Evolutionary conservation across 2,329 filamentous ascomycete genomes (phyloP), one percentile per base, ranked within the genome.

Genomic region (Aspergillus melleus): DNA sequence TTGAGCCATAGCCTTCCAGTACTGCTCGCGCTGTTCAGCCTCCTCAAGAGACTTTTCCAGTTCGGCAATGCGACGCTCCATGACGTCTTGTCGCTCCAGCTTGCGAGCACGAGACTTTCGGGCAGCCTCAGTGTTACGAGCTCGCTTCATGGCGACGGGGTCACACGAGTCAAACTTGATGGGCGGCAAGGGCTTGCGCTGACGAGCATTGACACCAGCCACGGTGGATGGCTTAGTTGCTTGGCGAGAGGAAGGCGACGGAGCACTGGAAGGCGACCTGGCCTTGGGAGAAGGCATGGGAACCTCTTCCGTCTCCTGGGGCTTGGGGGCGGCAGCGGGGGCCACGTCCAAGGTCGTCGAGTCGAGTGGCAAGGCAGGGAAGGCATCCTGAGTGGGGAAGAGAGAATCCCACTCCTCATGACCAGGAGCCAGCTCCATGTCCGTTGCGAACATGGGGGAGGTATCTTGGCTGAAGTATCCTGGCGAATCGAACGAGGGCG

Each of bases 31-130:
- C 53, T 68, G 66, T 53, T 74, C 67, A 46, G 72, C 66, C 57
- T 77, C 69, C 8, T 71, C 68, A 6, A 78, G 61, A 36, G 64
- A 57, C 46, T 83, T 81, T 75, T 88, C 83, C 29, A 94, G 79
- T 72, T 90, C 87, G 19, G 81, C 83, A 70, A 96, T 92, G 70
- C 86, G 83, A 44, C 84, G 84, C 80, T 96, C 90, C 50, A 96
- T 82, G 59, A 88, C 86, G 58, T 90, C 88, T 62, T 94, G 83
- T 67, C 88, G 86, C 73, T 89, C 84, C 59, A 91, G 87, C 81
- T 96, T 96, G 66, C 92, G 89, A 71, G 92, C 89, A 55, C 94
- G 89, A 61, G 92, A 96, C 80, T 96, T 96, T 66, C 94, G 92
- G 69, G 94, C 94, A 19, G 94, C 94, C 75, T 96, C 85, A 9